A percentile compares a stretch with the other conserved stretches of the same genome.
These are phyloP conservation scores for Phaffia australis DNA, from an alignment of 768 basidiomycete species.

Conservation along the genomic window DNA sequence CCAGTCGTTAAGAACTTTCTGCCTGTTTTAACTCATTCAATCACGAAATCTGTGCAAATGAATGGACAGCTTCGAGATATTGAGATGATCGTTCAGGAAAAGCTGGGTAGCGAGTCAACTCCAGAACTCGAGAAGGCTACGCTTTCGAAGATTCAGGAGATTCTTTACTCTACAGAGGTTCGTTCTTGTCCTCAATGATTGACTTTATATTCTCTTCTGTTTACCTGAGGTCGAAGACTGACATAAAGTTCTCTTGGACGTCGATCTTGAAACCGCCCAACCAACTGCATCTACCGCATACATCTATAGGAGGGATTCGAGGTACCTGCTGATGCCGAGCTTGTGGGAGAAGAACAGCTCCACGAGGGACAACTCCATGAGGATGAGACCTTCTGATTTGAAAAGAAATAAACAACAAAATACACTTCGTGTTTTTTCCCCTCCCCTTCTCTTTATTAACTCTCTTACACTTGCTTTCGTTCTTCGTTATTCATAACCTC, in stretches of 20 bases:
- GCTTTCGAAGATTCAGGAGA: conserved; percentile 73
- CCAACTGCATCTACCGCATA: conserved; percentile 7
- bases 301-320: conserved; percentile 74
- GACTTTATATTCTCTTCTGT: neutral
- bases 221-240: neutral
- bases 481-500: no score
- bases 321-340: conserved; percentile 53
- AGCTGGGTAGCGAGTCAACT: conserved; percentile 53
- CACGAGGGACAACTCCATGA: conserved; percentile 28
- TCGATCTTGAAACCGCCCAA: neutral
- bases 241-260: neutral
- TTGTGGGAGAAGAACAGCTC: conserved; percentile 13
- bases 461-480: no score
- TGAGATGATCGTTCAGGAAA: conserved; percentile 80
- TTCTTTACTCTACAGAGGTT: conserved; percentile 91
- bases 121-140: conserved; percentile 39
- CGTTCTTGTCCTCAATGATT: conserved; percentile 29
- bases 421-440: no score
- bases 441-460: no score
- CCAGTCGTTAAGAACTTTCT: neutral
- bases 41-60: neutral
- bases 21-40: neutral
- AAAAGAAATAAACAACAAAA: no score
- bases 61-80: conserved; percentile 72
- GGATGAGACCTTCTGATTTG: conserved; percentile 35